Evolutionary conservation across 768 basidiomycete species (phyloP).

Genomic region (Cystobasidium onofrii): DNA sequence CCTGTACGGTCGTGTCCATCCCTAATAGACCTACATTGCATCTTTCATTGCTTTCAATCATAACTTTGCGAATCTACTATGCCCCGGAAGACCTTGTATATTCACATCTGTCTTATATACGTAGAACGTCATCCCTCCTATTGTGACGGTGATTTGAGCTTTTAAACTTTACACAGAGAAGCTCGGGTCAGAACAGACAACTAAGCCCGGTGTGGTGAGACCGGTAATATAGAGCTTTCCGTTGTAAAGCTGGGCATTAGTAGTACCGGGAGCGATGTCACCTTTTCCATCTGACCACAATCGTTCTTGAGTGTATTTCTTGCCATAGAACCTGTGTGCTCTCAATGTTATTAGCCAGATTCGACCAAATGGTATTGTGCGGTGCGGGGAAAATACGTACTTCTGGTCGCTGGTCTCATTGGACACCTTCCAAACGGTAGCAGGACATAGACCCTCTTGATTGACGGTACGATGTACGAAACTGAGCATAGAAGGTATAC

Average conservation of each 20-base stretch:
- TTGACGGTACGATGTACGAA: constrained; percentile 37
- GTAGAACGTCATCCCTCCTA: no score
- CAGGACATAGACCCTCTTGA: neutral
- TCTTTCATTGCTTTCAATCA: no score
- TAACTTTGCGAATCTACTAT: no score
- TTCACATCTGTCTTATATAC: no score
- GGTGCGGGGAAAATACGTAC: constrained; percentile 46
- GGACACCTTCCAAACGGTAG: constrained; percentile 12
- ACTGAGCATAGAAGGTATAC: constrained; percentile 49
- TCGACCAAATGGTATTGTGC: no score
- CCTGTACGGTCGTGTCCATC: no score
- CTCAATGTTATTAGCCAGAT: no score
- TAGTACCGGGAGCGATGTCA: constrained; percentile 53
- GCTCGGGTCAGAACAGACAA: constrained; percentile 11
- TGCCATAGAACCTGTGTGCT: constrained; percentile 35
- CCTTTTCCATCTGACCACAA: constrained; percentile 61
- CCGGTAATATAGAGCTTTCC: constrained; percentile 44
- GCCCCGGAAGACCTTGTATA: no score
- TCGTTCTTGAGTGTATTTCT: constrained; percentile 45
- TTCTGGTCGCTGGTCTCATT: constrained; percentile 51
- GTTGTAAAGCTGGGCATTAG: constrained; percentile 54
- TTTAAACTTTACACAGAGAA: neutral
- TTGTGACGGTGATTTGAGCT: no score
- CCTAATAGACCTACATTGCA: no score
- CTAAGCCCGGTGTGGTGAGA: constrained; percentile 50